Conservation (phyloP, 2,329 filamentous ascomycete species). For the Polytolypa hystricis region DNA sequence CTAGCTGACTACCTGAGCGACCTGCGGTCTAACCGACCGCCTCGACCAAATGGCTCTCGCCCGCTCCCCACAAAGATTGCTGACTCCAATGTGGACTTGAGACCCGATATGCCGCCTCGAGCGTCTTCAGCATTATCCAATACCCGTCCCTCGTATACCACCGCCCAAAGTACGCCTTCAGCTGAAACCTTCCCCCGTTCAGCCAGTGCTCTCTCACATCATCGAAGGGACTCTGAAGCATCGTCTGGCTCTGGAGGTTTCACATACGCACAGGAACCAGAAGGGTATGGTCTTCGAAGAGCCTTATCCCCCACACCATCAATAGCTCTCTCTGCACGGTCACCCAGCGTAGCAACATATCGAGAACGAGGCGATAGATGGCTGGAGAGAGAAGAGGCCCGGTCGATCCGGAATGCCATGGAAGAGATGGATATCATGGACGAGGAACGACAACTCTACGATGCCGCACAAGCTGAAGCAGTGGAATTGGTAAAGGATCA, state of each 20-base stretch:
- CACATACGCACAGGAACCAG: constrained; percentile 30
- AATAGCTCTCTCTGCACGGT: constrained; percentile 19
- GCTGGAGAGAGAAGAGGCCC: constrained; percentile 49
- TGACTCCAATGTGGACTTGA: constrained; percentile 15
- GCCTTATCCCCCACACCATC: constrained; percentile 28
- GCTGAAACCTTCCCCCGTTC: constrained; percentile 24
- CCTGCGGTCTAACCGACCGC: constrained; percentile 45
- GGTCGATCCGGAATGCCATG: constrained; percentile 44
- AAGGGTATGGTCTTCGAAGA: constrained; percentile 21
- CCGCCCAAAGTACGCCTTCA: constrained; percentile 12
- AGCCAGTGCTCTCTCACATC: constrained; percentile 32
- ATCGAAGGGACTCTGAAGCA: constrained; percentile 21
- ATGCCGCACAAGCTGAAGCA: constrained; percentile 51
- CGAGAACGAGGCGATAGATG: constrained; percentile 44
- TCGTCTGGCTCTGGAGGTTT: constrained; percentile 22
- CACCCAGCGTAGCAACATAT: constrained; percentile 38
- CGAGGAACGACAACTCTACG: constrained; percentile 42
- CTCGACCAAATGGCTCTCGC: constrained; percentile 49
- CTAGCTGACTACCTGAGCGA: constrained; percentile 50
- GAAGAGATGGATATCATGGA: constrained; percentile 48
- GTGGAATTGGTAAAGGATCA: constrained; percentile 55
- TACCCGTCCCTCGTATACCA: constrained; percentile 16
- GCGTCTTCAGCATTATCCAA: constrained; percentile 34
- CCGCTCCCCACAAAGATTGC: constrained; percentile 44
- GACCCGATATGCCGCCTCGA: constrained; percentile 27